A percentile compares a stretch with the other conserved stretches of the same genome.
phyloP scores from a whole-genome alignment of 2,329 filamentous ascomycete genomes.

The Fusarium robinianum region DNA sequence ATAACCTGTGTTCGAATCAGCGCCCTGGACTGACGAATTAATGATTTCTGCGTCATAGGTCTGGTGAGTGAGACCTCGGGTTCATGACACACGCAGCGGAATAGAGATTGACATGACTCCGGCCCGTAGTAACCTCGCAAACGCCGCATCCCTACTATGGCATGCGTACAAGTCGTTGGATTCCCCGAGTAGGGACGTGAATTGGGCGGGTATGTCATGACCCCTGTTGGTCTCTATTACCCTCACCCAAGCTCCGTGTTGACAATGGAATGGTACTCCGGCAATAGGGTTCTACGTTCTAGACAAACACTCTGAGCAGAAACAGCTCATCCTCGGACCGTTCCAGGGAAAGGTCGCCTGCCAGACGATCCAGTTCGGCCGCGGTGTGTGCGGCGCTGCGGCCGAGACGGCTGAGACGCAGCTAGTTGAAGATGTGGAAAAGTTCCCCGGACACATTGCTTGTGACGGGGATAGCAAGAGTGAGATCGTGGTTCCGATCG shows the following conservation, averaged over 20 bases:
- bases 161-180: slow-evolving; percentile 77
- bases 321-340: slow-evolving; percentile 73
- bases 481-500: slow-evolving; percentile 80
- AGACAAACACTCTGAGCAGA: slow-evolving; percentile 51
- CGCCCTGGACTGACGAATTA: slow-evolving; percentile 22
- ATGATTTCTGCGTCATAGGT: slow-evolving; percentile 24
- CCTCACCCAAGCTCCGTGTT: neutral
- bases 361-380: slow-evolving; percentile 73
- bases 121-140: slow-evolving; percentile 71
- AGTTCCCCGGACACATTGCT: slow-evolving; percentile 80
- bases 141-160: slow-evolving; percentile 76
- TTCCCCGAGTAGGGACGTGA: slow-evolving; percentile 67
- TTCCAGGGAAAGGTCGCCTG: slow-evolving; percentile 83
- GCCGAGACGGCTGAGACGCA: slow-evolving; percentile 65
- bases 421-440: slow-evolving; percentile 70
- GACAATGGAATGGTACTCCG: slow-evolving; percentile 13
- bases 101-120: neutral
- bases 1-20: slow-evolving; percentile 34
- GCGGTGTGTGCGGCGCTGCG: slow-evolving; percentile 76
- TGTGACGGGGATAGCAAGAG: slow-evolving; percentile 77
- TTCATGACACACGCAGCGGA: too few relatives aligned
- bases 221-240: neutral
- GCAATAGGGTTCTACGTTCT: slow-evolving; percentile 72
- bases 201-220: slow-evolving; percentile 68
- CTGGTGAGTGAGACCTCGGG: slow-evolving; percentile 27